phyloP scores from a whole-genome alignment of 2,329 filamentous ascomycete genomes.

The Xylariaceae sp. region DNA sequence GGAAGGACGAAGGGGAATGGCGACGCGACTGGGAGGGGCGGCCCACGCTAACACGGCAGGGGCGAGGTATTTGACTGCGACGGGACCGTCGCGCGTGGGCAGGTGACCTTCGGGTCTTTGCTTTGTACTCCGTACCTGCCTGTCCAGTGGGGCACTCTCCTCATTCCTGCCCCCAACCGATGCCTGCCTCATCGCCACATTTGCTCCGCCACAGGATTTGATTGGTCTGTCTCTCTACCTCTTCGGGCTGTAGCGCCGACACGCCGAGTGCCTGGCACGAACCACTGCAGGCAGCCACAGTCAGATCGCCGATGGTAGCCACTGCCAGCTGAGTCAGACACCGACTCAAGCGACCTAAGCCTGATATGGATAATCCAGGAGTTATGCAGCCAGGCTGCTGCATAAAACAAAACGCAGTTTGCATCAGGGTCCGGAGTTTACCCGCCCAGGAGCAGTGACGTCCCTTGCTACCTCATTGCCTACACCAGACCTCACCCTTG shows the following conservation, averaged over 20 bases:
- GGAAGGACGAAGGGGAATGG: conserved; percentile 1
- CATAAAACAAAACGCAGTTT: no score
- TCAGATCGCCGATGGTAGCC: no score
- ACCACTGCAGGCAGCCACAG: no score
- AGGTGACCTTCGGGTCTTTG: conserved; percentile 8
- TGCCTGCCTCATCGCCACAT: no score
- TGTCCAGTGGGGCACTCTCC: neutral
- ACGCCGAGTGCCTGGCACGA: no score
- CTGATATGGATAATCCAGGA: no score
- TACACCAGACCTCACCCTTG: conserved; percentile 1
- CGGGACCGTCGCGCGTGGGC: conserved; percentile 17
- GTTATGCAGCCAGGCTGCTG: no score
- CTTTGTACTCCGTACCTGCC: neutral
- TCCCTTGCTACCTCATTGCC: conserved; percentile 4
- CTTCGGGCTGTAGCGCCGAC: no score
- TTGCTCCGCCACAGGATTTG: no score
- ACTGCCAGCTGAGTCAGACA: no score
- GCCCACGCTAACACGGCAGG: neutral
- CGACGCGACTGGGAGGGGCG: conserved; percentile 10
- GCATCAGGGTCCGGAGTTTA: conserved; percentile 3
- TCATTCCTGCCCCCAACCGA: neutral
- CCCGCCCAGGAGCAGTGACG: conserved; percentile 9
- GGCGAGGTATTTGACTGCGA: conserved; percentile 1
- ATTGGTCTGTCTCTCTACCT: no score
- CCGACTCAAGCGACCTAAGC: no score